Evolutionary conservation across 75 land plant species (phyloP).

Genomic region (Cunninghamia lanceolata): DNA sequence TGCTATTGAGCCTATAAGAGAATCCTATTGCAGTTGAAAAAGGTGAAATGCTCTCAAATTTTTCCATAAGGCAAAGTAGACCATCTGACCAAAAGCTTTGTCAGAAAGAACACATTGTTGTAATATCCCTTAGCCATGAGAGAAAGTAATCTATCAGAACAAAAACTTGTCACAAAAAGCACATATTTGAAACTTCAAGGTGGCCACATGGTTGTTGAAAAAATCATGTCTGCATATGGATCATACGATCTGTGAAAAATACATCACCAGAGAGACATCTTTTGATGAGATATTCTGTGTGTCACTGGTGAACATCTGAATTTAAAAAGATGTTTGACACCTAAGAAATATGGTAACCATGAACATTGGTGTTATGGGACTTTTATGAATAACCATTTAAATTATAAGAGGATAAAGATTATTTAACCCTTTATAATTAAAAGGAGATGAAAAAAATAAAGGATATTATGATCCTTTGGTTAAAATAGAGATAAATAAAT

Average conservation of each 20-base stretch:
- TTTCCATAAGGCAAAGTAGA: neutral
- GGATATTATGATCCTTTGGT: too few relatives aligned
- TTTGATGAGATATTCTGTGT: neutral
- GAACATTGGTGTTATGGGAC: too few relatives aligned
- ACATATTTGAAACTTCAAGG: neutral
- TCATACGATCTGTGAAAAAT: neutral
- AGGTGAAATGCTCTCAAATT: neutral
- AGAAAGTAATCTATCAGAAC: neutral
- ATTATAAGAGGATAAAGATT: too few relatives aligned
- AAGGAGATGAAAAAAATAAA: too few relatives aligned
- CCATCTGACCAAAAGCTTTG: neutral
- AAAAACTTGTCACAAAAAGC: neutral
- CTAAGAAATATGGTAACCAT: neutral
- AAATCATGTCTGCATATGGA: neutral
- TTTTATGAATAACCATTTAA: too few relatives aligned
- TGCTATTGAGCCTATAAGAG: neutral
- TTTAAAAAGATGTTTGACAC: neutral
- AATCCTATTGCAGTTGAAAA: neutral
- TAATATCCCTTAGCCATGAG: neutral
- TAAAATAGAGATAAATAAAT: too few relatives aligned
- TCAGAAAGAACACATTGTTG: too few relatives aligned
- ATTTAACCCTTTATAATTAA: too few relatives aligned
- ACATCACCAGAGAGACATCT: neutral
- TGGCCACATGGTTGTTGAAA: neutral
- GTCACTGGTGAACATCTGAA: neutral